phyloP scores from a whole-genome alignment of 495 filamentous ascomycete genomes.

The Penicillium mononematosum region DNA sequence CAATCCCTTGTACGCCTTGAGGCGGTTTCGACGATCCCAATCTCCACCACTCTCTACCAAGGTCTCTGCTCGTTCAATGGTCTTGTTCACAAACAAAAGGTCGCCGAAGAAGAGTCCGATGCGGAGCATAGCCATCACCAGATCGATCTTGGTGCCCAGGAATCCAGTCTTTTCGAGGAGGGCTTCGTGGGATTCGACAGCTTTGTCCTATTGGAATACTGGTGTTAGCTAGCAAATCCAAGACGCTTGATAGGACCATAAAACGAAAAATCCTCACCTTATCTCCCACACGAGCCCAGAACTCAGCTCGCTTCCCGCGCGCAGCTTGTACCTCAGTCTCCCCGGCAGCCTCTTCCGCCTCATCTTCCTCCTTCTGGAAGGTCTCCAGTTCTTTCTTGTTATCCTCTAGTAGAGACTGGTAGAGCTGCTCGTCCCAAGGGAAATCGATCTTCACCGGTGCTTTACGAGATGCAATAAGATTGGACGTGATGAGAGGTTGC shows the following conservation, averaged over 20 bases:
- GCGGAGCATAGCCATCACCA: slow-evolving; percentile 93
- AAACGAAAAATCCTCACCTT: slow-evolving; percentile 61
- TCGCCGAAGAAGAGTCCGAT: slow-evolving; percentile 95
- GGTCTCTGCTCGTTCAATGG: slow-evolving; percentile 82
- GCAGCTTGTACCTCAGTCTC: slow-evolving; percentile 94
- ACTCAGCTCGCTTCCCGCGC: slow-evolving; percentile 90
- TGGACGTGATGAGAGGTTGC: slow-evolving; percentile 53
- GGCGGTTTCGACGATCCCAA: slow-evolving; percentile 95
- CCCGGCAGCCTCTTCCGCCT: slow-evolving; percentile 89
- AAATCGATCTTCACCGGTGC: slow-evolving; percentile 61
- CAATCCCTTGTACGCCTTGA: slow-evolving; percentile 97
- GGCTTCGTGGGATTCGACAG: slow-evolving; percentile 84
- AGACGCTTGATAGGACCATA: slow-evolving; percentile 1
- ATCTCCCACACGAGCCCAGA: slow-evolving; percentile 89
- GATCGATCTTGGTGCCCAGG: slow-evolving; percentile 92
- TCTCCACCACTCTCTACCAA: slow-evolving; percentile 93
- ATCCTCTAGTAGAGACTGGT: slow-evolving; percentile 78
- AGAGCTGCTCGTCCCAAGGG: slow-evolving; percentile 87
- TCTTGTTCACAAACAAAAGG: slow-evolving; percentile 85
- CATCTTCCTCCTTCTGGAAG: slow-evolving; percentile 94
- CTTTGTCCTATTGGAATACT: slow-evolving; percentile 69
- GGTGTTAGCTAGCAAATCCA: slow-evolving; percentile 15
- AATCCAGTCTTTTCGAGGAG: slow-evolving; percentile 92
- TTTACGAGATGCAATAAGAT: slow-evolving; percentile 69
- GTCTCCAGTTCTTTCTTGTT: slow-evolving; percentile 87